Evolutionary conservation across 2,329 filamentous ascomycete species (phyloP), one percentile per base, ranked within the genome.

Genomic region (Aspergillus novofumigatus): DNA sequence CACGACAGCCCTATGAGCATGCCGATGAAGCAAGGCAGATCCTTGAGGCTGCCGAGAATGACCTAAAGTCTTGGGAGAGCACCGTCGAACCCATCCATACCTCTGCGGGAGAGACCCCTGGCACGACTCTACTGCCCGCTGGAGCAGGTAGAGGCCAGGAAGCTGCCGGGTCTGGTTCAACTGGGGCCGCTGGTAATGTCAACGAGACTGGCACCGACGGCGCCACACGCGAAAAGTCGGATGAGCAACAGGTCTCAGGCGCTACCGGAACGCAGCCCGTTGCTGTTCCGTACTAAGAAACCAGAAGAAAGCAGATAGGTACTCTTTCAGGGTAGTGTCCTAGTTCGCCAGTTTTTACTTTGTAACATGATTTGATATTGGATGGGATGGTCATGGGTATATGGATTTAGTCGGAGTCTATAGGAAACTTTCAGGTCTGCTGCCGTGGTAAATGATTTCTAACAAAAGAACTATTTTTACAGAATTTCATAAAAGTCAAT

Each of bases 21-120:
- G 79, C 77, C 8, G 78, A 83, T 11, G 85, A 88, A 62, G 91
- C 91, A 2, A 86, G 91, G 53, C 89, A 95, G 72, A 85, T 97
- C 49, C 84, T 99, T 26, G 94, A 95, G 68, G 92, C 97, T 61
- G 92, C 92, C 45, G 94, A 99, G 75, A 88, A 91, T 54, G 91
- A 96, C 65, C 84, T 99, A 59, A 85, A 87, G 54, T 83, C 85
- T 44, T 97, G 93, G 91, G 75, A 79, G 55, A 75, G 83, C 28
- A 77, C 75, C 26, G 68, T 83, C 11, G 82, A 85, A 62, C 82
- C 83, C 2, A 80, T 88, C 54, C 69, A 74, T 17, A 79, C 77
- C 6, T 71, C 77, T 3, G 78, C 80, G 6, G 78, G 76, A 9
- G 75, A 75, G 28, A 68, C 85, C 41, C 81, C 80, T 25, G 54